phyloP scores from a whole-genome alignment of 2,329 filamentous ascomycete species.

The Diaporthe sp. region DNA sequence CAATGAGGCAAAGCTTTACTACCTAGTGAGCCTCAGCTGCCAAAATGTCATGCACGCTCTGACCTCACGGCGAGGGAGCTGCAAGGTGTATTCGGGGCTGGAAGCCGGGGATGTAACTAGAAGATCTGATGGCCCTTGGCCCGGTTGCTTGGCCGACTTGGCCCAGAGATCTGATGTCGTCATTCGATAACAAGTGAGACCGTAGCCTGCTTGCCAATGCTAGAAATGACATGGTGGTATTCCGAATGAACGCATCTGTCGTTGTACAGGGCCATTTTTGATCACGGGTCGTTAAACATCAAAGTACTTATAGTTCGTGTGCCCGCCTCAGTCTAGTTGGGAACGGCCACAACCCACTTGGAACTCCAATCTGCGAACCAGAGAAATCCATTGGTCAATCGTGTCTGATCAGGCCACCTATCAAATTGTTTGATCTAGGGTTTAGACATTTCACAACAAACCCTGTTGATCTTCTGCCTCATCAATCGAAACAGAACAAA shows the following conservation, averaged over 20 bases:
- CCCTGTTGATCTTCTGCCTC: neutral
- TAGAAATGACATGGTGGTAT: neutral
- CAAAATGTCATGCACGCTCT: neutral
- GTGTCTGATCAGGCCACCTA: neutral
- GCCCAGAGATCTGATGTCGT: constrained; percentile 16
- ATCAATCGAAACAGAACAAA: neutral
- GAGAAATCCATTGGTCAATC: neutral
- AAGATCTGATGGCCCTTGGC: neutral
- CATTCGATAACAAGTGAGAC: constrained; percentile 13
- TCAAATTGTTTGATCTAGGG: neutral
- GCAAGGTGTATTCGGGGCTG: neutral
- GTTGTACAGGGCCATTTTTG: neutral
- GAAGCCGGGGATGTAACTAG: neutral
- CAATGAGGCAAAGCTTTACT: constrained; percentile 3
- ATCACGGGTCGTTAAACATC: neutral
- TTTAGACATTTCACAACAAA: neutral
- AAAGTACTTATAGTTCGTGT: neutral
- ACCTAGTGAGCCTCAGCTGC: neutral
- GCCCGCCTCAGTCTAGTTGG: neutral
- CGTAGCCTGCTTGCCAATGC: constrained; percentile 11
- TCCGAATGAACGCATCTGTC: neutral
- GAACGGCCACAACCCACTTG: neutral
- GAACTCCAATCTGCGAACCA: neutral
- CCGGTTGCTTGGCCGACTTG: constrained; percentile 18
- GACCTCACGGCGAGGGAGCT: neutral